A percentile compares a stretch with the other conserved stretches of the same genome.
Evolutionary conservation across 257 asterid genomes (phyloP).

Genomic region (Nicotiana sylvestris): DNA sequence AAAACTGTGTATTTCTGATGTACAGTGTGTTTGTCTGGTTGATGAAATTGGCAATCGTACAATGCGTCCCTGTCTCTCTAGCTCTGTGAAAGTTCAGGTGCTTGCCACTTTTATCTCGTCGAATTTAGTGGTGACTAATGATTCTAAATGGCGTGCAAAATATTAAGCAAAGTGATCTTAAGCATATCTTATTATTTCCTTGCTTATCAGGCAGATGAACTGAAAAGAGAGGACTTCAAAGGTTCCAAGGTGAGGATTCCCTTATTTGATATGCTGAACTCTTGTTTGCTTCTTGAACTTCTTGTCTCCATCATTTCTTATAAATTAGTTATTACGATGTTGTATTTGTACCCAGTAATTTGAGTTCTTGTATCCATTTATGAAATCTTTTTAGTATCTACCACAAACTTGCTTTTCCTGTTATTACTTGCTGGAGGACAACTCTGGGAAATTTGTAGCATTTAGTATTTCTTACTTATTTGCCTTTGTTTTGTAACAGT

Average conservation of each 20-base stretch:
- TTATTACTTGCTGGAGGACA: not conserved
- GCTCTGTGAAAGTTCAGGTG: slow-evolving; percentile 91
- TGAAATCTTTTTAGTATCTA: not conserved
- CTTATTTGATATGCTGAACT: not conserved
- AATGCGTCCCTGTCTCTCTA: slow-evolving; percentile 92
- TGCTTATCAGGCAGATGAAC: slow-evolving; percentile 70
- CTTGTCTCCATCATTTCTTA: not conserved
- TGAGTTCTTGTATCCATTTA: not conserved
- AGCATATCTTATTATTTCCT: slow-evolving; percentile 20
- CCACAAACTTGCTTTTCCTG: not conserved
- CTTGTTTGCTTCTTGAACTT: no score
- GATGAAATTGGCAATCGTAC: slow-evolving; percentile 92
- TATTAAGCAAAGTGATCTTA: not conserved
- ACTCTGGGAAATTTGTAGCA: not conserved
- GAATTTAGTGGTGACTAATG: not conserved
- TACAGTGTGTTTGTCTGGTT: slow-evolving; percentile 95
- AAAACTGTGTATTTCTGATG: slow-evolving; percentile 16
- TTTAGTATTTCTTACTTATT: slow-evolving; percentile 7
- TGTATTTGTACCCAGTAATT: not conserved
- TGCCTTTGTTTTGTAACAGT: slow-evolving; percentile 44
- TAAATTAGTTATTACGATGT: not conserved
- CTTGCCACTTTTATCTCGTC: slow-evolving; percentile 10
- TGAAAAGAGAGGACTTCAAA: slow-evolving; percentile 64
- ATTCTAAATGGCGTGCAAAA: not conserved
- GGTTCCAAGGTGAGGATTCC: slow-evolving; percentile 75